phyloP scores from a whole-genome alignment of 139 green algal species.

The Raphidocelis subcapitata region DNA sequence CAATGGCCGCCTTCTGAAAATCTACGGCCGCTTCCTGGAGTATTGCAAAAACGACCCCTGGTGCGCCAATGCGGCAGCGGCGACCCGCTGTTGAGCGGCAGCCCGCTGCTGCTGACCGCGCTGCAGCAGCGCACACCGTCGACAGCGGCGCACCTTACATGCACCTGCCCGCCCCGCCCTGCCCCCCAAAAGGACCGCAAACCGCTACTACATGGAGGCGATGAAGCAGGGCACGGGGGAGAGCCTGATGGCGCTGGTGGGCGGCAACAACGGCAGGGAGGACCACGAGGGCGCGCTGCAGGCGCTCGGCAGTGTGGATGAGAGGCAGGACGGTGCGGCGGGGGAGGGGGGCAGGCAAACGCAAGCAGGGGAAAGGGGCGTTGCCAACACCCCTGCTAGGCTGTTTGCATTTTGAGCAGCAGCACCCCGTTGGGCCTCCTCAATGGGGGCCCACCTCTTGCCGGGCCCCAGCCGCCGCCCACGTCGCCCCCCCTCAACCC shows the following conservation, averaged over 20 bases:
- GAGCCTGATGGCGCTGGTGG: constrained; percentile 14
- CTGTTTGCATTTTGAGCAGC: too few relatives aligned
- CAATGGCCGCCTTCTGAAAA: constrained; percentile 33
- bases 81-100: neutral
- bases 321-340: too few relatives aligned
- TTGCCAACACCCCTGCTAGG: too few relatives aligned
- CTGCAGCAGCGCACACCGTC: neutral
- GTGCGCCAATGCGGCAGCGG: constrained; percentile 6
- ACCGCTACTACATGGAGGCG: constrained; percentile 16
- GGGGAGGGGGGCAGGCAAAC: too few relatives aligned
- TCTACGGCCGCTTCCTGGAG: constrained; percentile 49
- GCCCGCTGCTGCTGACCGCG: neutral
- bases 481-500: too few relatives aligned
- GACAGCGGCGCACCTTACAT: neutral
- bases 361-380: too few relatives aligned
- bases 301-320: too few relatives aligned
- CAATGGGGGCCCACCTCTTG: constrained; percentile 38
- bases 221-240: constrained; percentile 21
- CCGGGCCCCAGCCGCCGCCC: too few relatives aligned
- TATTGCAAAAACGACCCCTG: constrained; percentile 43
- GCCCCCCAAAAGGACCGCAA: too few relatives aligned
- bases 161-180: neutral
- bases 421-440: too few relatives aligned
- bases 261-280: constrained; percentile 16
- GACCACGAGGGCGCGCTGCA: constrained; percentile 42